Evolutionary conservation across 768 basidiomycete genomes (phyloP).

Genomic region (Tulasnella sp.): DNA sequence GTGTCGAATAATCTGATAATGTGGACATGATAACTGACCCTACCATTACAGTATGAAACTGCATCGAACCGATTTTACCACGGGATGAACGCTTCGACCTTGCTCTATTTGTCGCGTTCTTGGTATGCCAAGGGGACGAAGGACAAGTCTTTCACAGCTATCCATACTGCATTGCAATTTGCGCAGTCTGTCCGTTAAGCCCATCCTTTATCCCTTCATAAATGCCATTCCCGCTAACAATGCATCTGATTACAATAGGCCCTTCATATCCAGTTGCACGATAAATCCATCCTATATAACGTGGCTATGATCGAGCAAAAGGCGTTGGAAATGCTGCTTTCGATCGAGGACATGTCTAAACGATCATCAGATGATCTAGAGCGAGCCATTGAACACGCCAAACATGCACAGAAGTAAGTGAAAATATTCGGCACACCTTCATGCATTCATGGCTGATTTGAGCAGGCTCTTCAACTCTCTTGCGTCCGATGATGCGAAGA

Average conservation of each 20-base stretch:
- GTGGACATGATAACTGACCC: not conserved
- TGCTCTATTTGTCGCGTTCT: conserved; percentile 80
- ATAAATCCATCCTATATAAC: conserved; percentile 88
- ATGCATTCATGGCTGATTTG: conserved; percentile 7
- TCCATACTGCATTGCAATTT: conserved; percentile 76
- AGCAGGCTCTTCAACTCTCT: conserved; percentile 73
- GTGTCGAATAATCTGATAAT: conserved; percentile 17
- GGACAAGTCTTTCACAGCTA: conserved; percentile 70
- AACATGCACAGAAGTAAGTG: conserved; percentile 74
- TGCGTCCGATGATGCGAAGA: conserved; percentile 55
- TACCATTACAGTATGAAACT: conserved; percentile 65
- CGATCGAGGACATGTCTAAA: conserved; percentile 51
- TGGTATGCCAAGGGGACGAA: conserved; percentile 93
- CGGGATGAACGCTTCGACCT: conserved; percentile 59
- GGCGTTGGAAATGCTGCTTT: conserved; percentile 79
- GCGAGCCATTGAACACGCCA: conserved; percentile 66
- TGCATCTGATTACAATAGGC: conserved; percentile 42
- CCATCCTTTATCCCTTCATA: not conserved
- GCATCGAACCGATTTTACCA: conserved; percentile 71
- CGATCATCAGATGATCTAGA: conserved; percentile 74
- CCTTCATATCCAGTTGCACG: conserved; percentile 68
- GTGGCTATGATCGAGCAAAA: conserved; percentile 99
- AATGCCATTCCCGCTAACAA: not conserved
- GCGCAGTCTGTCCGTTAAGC: conserved; percentile 54
- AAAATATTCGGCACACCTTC: not conserved